phyloP scores from a whole-genome alignment of 1,139 yeast genomes.

The Geotrichum restrictum region DNA sequence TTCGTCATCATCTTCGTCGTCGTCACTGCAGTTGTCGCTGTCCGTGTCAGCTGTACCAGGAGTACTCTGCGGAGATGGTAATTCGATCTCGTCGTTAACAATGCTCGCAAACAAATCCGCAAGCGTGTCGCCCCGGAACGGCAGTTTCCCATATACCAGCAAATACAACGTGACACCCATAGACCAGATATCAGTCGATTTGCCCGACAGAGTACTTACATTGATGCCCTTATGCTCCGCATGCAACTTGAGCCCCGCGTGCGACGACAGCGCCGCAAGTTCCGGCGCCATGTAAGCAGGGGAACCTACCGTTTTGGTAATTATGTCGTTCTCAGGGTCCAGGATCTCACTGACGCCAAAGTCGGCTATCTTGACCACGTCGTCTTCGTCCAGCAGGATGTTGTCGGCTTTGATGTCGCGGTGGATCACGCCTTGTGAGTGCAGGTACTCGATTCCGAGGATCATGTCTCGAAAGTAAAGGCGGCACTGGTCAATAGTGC shows the following conservation, averaged over 20 bases:
- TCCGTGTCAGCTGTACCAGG: too few species aligned
- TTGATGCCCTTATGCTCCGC: constrained; percentile 51
- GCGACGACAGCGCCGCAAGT: constrained; percentile 52
- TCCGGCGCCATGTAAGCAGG: constrained; percentile 84
- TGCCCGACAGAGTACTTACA: constrained; percentile 53
- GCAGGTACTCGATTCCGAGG: constrained; percentile 84
- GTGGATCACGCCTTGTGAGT: constrained; percentile 89
- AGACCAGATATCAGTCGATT: constrained; percentile 77
- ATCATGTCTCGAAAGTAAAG: constrained; percentile 71
- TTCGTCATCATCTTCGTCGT: constrained; percentile 18
- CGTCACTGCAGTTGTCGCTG: too few species aligned
- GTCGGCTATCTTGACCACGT: constrained; percentile 84
- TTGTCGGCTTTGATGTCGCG: constrained; percentile 96
- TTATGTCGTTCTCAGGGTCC: constrained; percentile 49
- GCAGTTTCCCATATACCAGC: constrained; percentile 40
- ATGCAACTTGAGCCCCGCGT: constrained; percentile 24
- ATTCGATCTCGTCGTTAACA: constrained; percentile 27
- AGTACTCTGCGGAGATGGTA: too few species aligned
- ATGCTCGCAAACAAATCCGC: constrained; percentile 48
- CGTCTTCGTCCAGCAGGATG: constrained; percentile 65
- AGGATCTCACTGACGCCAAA: constrained; percentile 83
- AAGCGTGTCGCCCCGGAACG: constrained; percentile 42
- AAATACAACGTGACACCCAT: constrained; percentile 60
- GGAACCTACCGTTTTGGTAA: constrained; percentile 68
- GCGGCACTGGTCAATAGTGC: constrained; percentile 41